Evolutionary conservation across 805 yeast species (phyloP), one percentile per base, ranked within the genome.

Genomic region (Candida incommunis): DNA sequence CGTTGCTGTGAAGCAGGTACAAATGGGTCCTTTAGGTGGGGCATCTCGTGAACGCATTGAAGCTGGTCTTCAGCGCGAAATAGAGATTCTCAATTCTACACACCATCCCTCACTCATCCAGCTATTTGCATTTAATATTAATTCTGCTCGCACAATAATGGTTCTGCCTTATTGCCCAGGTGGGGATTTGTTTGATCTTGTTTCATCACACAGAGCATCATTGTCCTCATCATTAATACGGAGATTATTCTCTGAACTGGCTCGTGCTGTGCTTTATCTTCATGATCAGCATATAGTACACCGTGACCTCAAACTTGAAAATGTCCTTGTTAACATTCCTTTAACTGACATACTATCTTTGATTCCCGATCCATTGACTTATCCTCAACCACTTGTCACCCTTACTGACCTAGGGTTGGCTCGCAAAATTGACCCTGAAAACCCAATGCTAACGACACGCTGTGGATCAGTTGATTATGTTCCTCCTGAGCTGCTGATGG

Each of bases 401-500:
- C 60, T 87, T 25, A 80, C 94, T 0, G 99, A 92, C 66, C 81
- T 92, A 63, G 98, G 99, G 0, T 70, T 92, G 23, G 80, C 95
- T 9, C 79, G 86, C 53, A 66, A 70, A 43, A 71, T 90, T 22
- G 76, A 72, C 43, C 72, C 76, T 1, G 70, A 66, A 1, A 67
- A 74, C 51, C 82, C 86, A 22, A 54, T 80, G 46, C 69, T 94
- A 22, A 72, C 83, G 2, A 90, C 97, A 1, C 65, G 97, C 49
- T 92, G 98, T 61, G 98, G 99, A 0, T 84, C 95, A 1, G 96
- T 85, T 50, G 98, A 92, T 59, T 92, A 92, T 55, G 95, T 92
- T 4, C 81, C 96, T 0, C 99, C 98, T 0, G 99, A 92, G 57
- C 64, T 92, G 22, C 66, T 92, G 31, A 75, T 92, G 76, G 97